A percentile compares a stretch with the other conserved stretches of the same genome.
Evolutionary conservation across 2,329 filamentous ascomycete species (phyloP).

Genomic region (Colletotrichum sp.): DNA sequence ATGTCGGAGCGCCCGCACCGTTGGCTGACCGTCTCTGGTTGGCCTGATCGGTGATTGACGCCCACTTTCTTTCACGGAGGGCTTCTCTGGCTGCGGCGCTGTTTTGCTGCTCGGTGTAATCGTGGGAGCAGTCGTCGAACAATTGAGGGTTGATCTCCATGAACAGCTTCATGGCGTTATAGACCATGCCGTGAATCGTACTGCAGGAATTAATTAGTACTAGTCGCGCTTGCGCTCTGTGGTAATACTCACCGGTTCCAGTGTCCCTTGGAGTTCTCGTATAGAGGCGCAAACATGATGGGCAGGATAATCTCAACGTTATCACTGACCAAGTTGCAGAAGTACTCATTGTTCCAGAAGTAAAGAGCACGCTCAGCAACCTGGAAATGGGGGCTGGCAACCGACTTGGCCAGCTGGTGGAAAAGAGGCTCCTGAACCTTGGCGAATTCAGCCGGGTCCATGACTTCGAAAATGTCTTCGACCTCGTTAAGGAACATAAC

Average conservation of each 20-base stretch:
- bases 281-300: conserved; percentile 98
- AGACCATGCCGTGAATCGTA: conserved; percentile 99
- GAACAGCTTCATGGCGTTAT: conserved; percentile 99
- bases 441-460: conserved; percentile 98
- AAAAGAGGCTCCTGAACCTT: conserved; percentile 98
- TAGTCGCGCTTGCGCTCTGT: neutral
- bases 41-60: conserved; percentile 81
- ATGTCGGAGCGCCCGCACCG: conserved; percentile 33
- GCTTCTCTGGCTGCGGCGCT: conserved; percentile 85
- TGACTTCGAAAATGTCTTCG: conserved; percentile 99
- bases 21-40: conserved; percentile 65
- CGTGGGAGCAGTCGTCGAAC: conserved; percentile 97
- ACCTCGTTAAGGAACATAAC: conserved; percentile 99
- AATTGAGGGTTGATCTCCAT: conserved; percentile 99
- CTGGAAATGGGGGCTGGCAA: conserved; percentile 98
- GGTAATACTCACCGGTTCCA: conserved; percentile 83
- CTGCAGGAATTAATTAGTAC: conserved; percentile 54
- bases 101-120: conserved; percentile 97
- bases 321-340: conserved; percentile 98
- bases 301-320: conserved; percentile 98
- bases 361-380: conserved; percentile 96
- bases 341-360: conserved; percentile 99
- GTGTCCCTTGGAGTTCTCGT: conserved; percentile 98
- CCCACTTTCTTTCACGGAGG: conserved; percentile 86
- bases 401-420: conserved; percentile 96